Percentiles rank a stretch among this genome's conserved stretches.
phyloP scores from a whole-genome alignment of 2,329 filamentous ascomycete genomes.

The Colletotrichum sp. region DNA sequence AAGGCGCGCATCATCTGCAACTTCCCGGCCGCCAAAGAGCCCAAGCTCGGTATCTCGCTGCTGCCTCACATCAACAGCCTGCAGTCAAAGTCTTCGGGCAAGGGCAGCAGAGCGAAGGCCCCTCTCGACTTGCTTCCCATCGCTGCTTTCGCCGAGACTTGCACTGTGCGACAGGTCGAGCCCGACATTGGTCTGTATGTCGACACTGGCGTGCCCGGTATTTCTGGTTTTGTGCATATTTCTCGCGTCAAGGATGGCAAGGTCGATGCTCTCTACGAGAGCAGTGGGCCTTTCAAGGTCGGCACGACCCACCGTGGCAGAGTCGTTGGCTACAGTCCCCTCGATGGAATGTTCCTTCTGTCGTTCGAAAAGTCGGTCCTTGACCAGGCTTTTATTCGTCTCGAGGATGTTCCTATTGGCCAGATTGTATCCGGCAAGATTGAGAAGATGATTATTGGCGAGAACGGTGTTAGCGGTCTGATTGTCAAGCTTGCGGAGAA shows the following conservation, averaged over 20 bases:
- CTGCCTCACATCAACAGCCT: slow-evolving; percentile 83
- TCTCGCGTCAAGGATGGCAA: slow-evolving; percentile 91
- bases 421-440: slow-evolving; percentile 82
- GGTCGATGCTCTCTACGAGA: slow-evolving; percentile 80
- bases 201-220: slow-evolving; percentile 65
- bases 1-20: slow-evolving; percentile 89
- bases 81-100: slow-evolving; percentile 46
- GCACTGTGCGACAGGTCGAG: slow-evolving; percentile 81
- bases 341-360: slow-evolving; percentile 86
- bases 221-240: slow-evolving; percentile 92
- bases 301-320: slow-evolving; percentile 82
- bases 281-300: slow-evolving; percentile 78
- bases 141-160: slow-evolving; percentile 78
- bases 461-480: slow-evolving; percentile 79
- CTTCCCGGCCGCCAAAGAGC: slow-evolving; percentile 78
- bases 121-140: slow-evolving; percentile 69
- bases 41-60: slow-evolving; percentile 87
- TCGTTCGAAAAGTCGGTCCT: slow-evolving; percentile 85
- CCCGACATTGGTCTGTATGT: slow-evolving; percentile 82
- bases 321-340: slow-evolving; percentile 82
- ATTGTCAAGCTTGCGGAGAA: slow-evolving; percentile 86
- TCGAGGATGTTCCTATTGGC: slow-evolving; percentile 87
- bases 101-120: slow-evolving; percentile 45
- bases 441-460: slow-evolving; percentile 82
- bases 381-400: slow-evolving; percentile 86